These are phyloP conservation scores for Thelephora terrestris DNA, from an alignment of 1,284 basidiomycete genomes.

Conservation along the genomic window DNA sequence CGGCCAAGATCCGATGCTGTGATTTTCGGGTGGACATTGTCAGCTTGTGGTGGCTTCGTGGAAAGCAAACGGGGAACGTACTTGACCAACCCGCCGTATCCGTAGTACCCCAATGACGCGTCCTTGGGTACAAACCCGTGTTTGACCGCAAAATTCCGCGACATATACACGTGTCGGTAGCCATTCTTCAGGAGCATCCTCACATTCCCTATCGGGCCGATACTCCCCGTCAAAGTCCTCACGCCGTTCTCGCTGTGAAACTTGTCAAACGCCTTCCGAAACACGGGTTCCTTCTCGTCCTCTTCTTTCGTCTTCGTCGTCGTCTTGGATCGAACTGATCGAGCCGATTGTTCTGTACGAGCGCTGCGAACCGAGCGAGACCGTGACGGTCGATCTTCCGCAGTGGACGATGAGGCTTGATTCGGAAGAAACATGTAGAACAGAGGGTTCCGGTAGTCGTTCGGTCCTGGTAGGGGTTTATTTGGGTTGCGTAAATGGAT, in stretches of 20 bases:
- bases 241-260: slow-evolving; percentile 92
- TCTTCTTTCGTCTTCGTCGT: slow-evolving; percentile 16
- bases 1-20: slow-evolving; percentile 67
- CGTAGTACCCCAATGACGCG: slow-evolving; percentile 74
- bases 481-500: slow-evolving; percentile 59
- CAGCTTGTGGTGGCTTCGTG: not conserved
- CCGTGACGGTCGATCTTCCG: slow-evolving; percentile 16
- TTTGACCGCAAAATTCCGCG: slow-evolving; percentile 83
- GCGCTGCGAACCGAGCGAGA: slow-evolving; percentile 25
- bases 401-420: slow-evolving; percentile 16
- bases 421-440: slow-evolving; percentile 55
- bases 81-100: slow-evolving; percentile 76
- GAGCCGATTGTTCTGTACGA: slow-evolving; percentile 28
- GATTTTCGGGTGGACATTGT: slow-evolving; percentile 1
- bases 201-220: slow-evolving; percentile 84
- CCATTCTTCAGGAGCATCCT: slow-evolving; percentile 93
- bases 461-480: slow-evolving; percentile 44
- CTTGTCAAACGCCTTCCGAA: slow-evolving; percentile 71
- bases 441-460: slow-evolving; percentile 55
- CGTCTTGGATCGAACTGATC: slow-evolving; percentile 7
- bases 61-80: slow-evolving; percentile 15
- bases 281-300: slow-evolving; percentile 38
- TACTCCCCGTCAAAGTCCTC: slow-evolving; percentile 83
- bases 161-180: slow-evolving; percentile 92
- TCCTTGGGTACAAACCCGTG: slow-evolving; percentile 87